phyloP scores from a whole-genome alignment of 176 grass and related monocot species.

The Oryza glaberrima region DNA sequence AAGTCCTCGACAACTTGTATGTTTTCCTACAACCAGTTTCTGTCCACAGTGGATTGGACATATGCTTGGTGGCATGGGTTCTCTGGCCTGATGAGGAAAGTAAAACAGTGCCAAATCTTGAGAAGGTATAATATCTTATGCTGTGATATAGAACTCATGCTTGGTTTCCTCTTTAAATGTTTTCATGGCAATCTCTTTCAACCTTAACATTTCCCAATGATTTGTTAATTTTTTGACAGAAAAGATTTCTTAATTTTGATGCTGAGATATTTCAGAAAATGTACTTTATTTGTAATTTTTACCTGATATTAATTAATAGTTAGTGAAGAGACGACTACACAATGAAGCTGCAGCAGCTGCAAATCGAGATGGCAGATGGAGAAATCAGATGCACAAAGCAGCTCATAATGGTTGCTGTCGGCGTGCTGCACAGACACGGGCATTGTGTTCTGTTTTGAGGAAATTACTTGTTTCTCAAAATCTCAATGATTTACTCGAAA shows the following conservation, averaged over 20 bases:
- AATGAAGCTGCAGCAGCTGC: constrained; percentile 67
- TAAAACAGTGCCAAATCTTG: constrained; percentile 77
- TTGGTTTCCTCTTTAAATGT: constrained; percentile 7
- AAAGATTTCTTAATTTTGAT: constrained; percentile 19
- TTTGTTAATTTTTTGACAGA: not conserved
- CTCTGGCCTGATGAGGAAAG: constrained; percentile 96
- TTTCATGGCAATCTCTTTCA: not conserved
- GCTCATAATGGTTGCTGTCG: constrained; percentile 96
- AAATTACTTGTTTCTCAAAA: constrained; percentile 80
- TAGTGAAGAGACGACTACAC: constrained; percentile 81
- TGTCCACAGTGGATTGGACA: constrained; percentile 75
- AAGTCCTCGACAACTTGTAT: constrained; percentile 74
- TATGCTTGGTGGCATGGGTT: constrained; percentile 79
- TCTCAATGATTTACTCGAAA: constrained; percentile 63
- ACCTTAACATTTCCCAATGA: not conserved
- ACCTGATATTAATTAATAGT: constrained; percentile 42
- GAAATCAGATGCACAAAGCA: constrained; percentile 92
- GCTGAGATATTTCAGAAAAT: constrained; percentile 14
- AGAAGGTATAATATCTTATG: constrained; percentile 67
- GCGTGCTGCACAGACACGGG: constrained; percentile 74
- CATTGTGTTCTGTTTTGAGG: constrained; percentile 68
- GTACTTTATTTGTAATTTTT: constrained; percentile 1
- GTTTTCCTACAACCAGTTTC: constrained; percentile 62
- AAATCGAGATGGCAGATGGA: constrained; percentile 92
- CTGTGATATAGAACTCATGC: not conserved